phyloP scores from a whole-genome alignment of 805 yeast species.

The Saturnispora kantuleensis region DNA sequence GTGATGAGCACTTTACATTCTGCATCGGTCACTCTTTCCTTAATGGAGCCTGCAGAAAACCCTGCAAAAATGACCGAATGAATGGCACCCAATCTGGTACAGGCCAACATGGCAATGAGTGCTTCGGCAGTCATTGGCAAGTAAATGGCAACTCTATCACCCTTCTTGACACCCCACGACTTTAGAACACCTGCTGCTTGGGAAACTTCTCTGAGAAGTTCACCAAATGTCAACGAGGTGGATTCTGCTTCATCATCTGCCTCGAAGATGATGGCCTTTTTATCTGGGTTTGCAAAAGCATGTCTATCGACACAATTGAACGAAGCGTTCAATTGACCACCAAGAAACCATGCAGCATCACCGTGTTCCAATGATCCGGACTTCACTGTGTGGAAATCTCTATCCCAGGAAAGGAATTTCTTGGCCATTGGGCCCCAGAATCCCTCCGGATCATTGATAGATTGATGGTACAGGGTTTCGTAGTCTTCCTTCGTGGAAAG shows the following conservation, averaged over 20 bases:
- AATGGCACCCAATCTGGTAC: constrained; percentile 87
- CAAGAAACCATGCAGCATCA: constrained; percentile 87
- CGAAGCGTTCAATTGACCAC: constrained; percentile 87
- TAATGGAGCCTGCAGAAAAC: constrained; percentile 84
- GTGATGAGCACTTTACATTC: constrained; percentile 80
- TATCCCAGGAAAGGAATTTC: constrained; percentile 70
- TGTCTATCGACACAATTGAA: constrained; percentile 95
- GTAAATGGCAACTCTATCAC: constrained; percentile 94
- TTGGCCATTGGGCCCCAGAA: constrained; percentile 76
- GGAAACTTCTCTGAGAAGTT: constrained; percentile 74
- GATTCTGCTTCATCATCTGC: constrained; percentile 83
- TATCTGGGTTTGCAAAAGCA: constrained; percentile 79
- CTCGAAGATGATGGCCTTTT: constrained; percentile 79
- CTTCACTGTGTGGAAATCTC: constrained; percentile 55
- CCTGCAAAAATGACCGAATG: constrained; percentile 98
- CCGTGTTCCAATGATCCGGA: constrained; percentile 62
- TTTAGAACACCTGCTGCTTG: constrained; percentile 77
- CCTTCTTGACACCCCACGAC: constrained; percentile 81
- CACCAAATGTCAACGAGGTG: constrained; percentile 70
- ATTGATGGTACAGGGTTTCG: constrained; percentile 56
- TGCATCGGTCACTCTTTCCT: constrained; percentile 86
- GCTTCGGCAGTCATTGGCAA: constrained; percentile 98
- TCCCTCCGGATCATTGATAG: constrained; percentile 66
- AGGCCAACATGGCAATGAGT: constrained; percentile 85
- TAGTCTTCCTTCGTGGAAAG: constrained; percentile 58